Conservation (phyloP, 2,329 filamentous ascomycete species). For the Thelonectria rubi region DNA sequence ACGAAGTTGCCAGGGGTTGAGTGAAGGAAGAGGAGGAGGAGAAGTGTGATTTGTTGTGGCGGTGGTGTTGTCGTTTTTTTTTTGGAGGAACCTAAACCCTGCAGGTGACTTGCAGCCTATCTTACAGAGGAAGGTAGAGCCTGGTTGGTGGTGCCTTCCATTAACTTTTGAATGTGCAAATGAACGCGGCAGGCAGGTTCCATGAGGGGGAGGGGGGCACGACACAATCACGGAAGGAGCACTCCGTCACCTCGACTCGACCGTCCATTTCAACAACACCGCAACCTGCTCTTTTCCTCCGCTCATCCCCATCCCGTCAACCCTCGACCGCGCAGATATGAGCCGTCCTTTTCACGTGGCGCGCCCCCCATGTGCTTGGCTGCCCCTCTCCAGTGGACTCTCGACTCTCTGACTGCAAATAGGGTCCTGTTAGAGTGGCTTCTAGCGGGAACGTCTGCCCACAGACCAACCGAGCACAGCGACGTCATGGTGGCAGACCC, state of each 20-base stretch:
- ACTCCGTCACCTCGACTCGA: neutral
- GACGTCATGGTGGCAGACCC: conserved; percentile 12
- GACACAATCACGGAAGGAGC: neutral
- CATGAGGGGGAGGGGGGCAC: too few relatives aligned
- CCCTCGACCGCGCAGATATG: neutral
- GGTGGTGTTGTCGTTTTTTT: conserved; percentile 17
- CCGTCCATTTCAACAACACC: neutral
- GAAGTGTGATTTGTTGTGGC: conserved; percentile 6
- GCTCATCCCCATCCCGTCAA: neutral
- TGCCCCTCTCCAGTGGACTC: conserved; percentile 4
- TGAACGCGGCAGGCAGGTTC: neutral
- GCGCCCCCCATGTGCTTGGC: neutral
- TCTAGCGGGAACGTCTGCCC: conserved; percentile 6
- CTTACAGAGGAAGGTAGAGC: conserved; percentile 1
- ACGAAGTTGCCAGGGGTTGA: neutral
- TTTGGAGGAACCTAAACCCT: conserved; percentile 11
- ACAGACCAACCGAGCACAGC: conserved; percentile 13
- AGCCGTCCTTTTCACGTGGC: neutral
- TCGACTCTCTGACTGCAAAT: neutral
- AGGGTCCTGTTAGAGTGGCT: neutral
- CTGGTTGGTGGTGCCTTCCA: neutral
- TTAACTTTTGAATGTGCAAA: neutral
- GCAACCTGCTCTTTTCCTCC: neutral
- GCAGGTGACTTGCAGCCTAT: conserved; percentile 13
- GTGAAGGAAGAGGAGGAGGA: neutral